These are phyloP conservation scores for Dunaliella sp. DNA, from an alignment of 139 green algal genomes.

Conservation along the genomic window DNA sequence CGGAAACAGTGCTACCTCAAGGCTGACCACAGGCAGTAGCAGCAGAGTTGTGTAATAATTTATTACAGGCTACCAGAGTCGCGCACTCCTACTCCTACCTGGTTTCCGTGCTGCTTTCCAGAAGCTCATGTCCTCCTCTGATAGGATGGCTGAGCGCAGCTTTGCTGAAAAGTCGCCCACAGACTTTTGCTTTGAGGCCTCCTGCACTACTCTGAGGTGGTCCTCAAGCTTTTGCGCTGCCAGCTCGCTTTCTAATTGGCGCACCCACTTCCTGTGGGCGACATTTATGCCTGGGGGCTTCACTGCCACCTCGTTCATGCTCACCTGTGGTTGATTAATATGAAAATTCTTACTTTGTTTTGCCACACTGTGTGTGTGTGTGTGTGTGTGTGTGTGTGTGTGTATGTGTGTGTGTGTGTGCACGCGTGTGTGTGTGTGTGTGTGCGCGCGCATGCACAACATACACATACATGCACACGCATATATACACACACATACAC, in stretches of 20 bases:
- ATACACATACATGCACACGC: too few relatives aligned
- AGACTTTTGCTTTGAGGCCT: neutral
- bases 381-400: neutral
- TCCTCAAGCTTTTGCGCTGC: neutral
- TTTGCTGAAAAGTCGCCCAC: constrained; percentile 6
- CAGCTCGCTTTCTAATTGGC: neutral
- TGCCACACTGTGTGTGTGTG: neutral
- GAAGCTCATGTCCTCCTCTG: constrained; percentile 24
- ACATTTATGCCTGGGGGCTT: constrained; percentile 2
- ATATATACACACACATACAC: too few relatives aligned
- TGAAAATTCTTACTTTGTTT: too few relatives aligned
- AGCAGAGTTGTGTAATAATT: too few relatives aligned
- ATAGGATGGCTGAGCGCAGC: constrained; percentile 23
- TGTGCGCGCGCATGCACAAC: too few relatives aligned
- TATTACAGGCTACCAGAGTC: too few relatives aligned
- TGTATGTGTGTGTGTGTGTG: neutral
- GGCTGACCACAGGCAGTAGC: too few relatives aligned
- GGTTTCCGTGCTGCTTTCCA: constrained; percentile 2
- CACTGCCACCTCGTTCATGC: neutral
- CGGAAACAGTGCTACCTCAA: too few relatives aligned
- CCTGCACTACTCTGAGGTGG: neutral
- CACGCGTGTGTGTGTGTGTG: too few relatives aligned
- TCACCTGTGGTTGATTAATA: neutral
- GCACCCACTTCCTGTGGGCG: constrained; percentile 8
- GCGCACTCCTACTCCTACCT: neutral